Base-by-base conservation (phyloP, 129 eudicot genomes). In the Scalesia atractyloides region DNA sequence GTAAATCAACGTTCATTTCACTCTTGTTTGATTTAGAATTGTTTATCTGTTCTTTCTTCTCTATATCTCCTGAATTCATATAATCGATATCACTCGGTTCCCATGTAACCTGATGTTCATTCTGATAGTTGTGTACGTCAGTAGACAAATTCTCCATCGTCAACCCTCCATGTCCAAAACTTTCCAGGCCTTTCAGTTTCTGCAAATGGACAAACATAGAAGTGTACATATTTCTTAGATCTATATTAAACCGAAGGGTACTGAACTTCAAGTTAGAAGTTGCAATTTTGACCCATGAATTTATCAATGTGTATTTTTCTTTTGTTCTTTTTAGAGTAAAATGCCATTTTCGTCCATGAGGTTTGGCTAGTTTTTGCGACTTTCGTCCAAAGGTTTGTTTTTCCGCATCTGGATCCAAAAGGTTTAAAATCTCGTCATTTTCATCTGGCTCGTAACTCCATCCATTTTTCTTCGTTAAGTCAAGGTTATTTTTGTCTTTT, bases 131-230 rank as follows among this genome's bases (percentile, higher is more conserved):
- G 62, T 58, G 60, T 61, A 36, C 47, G 51, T 60, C 59, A 60
- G 20, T 36, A 33, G 78, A 79, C 74, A 54, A 50, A 66, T 41
- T 78, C 16, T 75, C 86, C 74, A 22, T 56, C 3, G 66, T 59
- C n/a, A 59, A 59, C 67, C 62, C 81, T 60, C 77, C 81, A 47
- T 76, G 50, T 33, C 84, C 86, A 68, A 73, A 79, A 70, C 81
- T 79, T 73, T 83, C 85, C 48, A 73, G 68, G 62, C 82, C 86
- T 84, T 82, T 84, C 24, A 88, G 81, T 81, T 84, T 88, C 97
- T 94, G 82, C 44, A 49, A 53, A 46, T 49, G 8, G 37, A 46
- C 26, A 69, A 57, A n/a, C 60, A 58, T 46, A 63, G 20, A 47
- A 47, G 67, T 77, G 39, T 37, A 50, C 11, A 39, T 36, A 61